A percentile compares a stretch with the other conserved stretches of the same genome.
Conservation (phyloP, 2,329 filamentous ascomycete genomes). For the Cadophora gregata region DNA sequence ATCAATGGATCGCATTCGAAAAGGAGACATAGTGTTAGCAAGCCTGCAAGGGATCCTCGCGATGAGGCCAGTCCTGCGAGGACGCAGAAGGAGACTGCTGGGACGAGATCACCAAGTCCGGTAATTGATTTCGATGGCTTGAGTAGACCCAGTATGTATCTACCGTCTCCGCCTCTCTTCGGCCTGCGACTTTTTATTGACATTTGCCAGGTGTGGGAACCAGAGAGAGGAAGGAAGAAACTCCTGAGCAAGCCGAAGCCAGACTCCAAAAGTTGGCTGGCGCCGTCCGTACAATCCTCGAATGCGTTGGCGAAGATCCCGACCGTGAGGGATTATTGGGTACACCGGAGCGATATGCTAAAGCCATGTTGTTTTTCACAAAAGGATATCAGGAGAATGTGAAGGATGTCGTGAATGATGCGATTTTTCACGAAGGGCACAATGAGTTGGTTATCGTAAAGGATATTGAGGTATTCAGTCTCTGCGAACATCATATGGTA, state of each 20-base stretch:
- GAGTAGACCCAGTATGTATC: slow-evolving; percentile 59
- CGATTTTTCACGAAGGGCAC: slow-evolving; percentile 95
- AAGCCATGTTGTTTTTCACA: slow-evolving; percentile 94
- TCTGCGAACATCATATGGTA: slow-evolving; percentile 97
- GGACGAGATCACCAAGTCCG: slow-evolving; percentile 57
- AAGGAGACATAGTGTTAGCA: slow-evolving; percentile 61
- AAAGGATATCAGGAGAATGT: slow-evolving; percentile 97
- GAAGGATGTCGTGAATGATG: slow-evolving; percentile 87
- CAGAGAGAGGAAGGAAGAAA: slow-evolving; percentile 65
- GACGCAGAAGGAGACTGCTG: slow-evolving; percentile 33
- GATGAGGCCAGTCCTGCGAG: slow-evolving; percentile 50
- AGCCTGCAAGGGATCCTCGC: slow-evolving; percentile 65
- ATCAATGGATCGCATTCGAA: slow-evolving; percentile 41
- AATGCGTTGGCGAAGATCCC: slow-evolving; percentile 73
- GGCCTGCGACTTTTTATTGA: slow-evolving; percentile 5
- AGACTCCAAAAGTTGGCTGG: slow-evolving; percentile 64
- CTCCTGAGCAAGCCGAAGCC: slow-evolving; percentile 54
- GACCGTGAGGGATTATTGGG: slow-evolving; percentile 68
- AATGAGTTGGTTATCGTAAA: slow-evolving; percentile 98
- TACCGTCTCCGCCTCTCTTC: background rate
- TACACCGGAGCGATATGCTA: slow-evolving; percentile 86
- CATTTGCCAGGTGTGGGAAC: slow-evolving; percentile 62
- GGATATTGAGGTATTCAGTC: slow-evolving; percentile 92
- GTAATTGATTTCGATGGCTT: slow-evolving; percentile 68
- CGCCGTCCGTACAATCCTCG: slow-evolving; percentile 69